Percentiles rank a stretch among this genome's conserved stretches.
Conservation (phyloP, 2,329 filamentous ascomycete species). For the Cladosporium sp. region DNA sequence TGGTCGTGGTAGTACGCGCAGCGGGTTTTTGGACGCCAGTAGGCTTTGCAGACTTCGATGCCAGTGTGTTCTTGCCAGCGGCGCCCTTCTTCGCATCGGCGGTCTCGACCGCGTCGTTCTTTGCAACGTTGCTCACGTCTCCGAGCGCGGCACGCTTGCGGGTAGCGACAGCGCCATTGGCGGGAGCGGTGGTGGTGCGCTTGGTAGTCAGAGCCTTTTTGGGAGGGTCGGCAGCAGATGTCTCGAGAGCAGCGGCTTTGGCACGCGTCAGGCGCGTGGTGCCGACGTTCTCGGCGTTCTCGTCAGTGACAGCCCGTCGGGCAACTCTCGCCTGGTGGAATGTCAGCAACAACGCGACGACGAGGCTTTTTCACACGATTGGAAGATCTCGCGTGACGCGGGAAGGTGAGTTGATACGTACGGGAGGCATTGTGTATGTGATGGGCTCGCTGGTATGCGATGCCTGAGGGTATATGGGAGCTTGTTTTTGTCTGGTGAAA, state of each 20-base stretch:
- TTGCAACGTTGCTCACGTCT: slow-evolving; percentile 93
- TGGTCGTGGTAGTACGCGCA: slow-evolving; percentile 35
- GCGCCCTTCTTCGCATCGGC: slow-evolving; percentile 48
- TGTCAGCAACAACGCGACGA: slow-evolving; percentile 34
- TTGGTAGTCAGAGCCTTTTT: slow-evolving; percentile 47
- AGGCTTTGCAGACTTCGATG: slow-evolving; percentile 74
- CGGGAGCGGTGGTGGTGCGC: slow-evolving; percentile 40
- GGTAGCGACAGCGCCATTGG: slow-evolving; percentile 41
- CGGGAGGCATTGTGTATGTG: slow-evolving; percentile 34
- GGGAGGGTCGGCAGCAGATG: slow-evolving; percentile 54
- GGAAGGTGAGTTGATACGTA: slow-evolving; percentile 22
- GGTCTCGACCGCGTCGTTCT: slow-evolving; percentile 65
- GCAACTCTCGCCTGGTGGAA: slow-evolving; percentile 61
- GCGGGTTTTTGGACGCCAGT: slow-evolving; percentile 74
- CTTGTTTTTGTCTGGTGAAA: slow-evolving; percentile 22
- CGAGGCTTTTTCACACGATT: slow-evolving; percentile 10
- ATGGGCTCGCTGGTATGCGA: slow-evolving; percentile 20
- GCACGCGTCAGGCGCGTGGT: slow-evolving; percentile 87
- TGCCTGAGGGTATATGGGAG: slow-evolving; percentile 12
- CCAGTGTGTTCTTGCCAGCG: slow-evolving; percentile 57
- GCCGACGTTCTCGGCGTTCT: slow-evolving; percentile 83
- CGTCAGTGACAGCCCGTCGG: slow-evolving; percentile 75
- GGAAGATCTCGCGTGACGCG: slow-evolving; percentile 24
- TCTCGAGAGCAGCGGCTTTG: slow-evolving; percentile 69
- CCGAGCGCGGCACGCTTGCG: slow-evolving; percentile 78